Conservation (phyloP, 495 filamentous ascomycete species). For the Aspergillus ostianus region DNA sequence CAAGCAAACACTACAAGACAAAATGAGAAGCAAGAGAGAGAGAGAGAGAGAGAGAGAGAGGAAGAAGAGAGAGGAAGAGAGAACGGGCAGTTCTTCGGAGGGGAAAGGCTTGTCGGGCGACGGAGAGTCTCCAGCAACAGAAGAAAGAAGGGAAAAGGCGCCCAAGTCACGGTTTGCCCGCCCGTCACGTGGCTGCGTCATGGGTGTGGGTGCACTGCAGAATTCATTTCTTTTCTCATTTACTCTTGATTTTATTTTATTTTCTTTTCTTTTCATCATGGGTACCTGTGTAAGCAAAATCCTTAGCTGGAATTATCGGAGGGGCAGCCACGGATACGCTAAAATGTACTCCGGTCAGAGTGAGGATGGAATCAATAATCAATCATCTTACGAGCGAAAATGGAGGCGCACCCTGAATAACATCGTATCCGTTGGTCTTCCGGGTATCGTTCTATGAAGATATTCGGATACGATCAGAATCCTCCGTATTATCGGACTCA, state of each 20-base stretch:
- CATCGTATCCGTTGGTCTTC: background rate
- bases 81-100: conserved; percentile 11
- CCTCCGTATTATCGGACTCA: background rate
- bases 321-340: background rate
- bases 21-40: background rate
- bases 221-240: conserved; percentile 5
- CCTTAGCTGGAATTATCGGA: background rate
- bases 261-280: too few relatives aligned
- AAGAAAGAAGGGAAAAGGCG: conserved; percentile 8
- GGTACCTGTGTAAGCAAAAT: too few relatives aligned
- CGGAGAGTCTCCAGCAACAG: conserved; percentile 7
- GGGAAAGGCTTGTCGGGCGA: conserved; percentile 22
- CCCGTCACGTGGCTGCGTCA: conserved; percentile 47
- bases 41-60: conserved; percentile 9
- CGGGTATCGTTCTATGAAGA: background rate
- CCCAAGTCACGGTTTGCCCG: conserved; percentile 22
- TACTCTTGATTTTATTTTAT: background rate
- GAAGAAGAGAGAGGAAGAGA: conserved; percentile 11
- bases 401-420: too few relatives aligned
- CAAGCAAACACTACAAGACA: conserved; percentile 1
- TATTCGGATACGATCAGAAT: background rate
- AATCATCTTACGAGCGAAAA: too few relatives aligned
- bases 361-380: background rate
- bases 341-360: background rate
- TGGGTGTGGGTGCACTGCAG: conserved; percentile 32